Evolutionary conservation across 306 rosid species (phyloP), one percentile per base, ranked within the genome.

Genomic region (Astragalus membranaceus): DNA sequence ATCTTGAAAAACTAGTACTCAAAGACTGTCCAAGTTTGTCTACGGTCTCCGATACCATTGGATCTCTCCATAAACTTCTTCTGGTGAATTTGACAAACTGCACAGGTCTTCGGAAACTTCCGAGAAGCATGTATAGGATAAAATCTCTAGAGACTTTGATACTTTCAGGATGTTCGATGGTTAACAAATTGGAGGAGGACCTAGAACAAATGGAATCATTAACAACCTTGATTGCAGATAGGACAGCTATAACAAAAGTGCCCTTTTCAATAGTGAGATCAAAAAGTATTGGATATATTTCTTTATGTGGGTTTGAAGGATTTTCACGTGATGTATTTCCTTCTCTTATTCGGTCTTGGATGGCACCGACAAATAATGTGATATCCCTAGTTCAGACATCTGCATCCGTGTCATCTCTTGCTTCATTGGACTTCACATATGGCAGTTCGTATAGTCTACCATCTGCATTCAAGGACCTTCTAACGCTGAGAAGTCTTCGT

Each of bases 11-110:
- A 30, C 8, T 59, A 59, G 47, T 59, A 14, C 65, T 59, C 0
- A 59, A 59, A 59, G 65, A 59, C 5, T 59, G 65, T 36, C 65
- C 65, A 14, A 59, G 65, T 36, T 59, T 59, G 29, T 35, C 65
- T 59, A 0, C 8, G 5, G 14, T 59, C 29, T 59, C 65, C 8
- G 4, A 8, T 2, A 36, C 4, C 14, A 15, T 59, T 59, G 65
- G 65, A 59, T 8, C 7, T 59, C 65, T 59, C n/a, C 0, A 8
- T 14, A 59, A 36, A 36, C 30, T 59, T 13, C 47, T 59, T 36
- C 29, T 59, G 3, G 8, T 59, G 1, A 36, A 59, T 14, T 36
- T 59, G 65, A 36, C 26, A 37, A 13, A 59, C 30, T 59, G 65
- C 65, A 59, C 29, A 4, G 47, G 65, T 36, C 65, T 59, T 59